phyloP scores from a whole-genome alignment of 148 eudicot species.

The Diospyros kaki region DNA sequence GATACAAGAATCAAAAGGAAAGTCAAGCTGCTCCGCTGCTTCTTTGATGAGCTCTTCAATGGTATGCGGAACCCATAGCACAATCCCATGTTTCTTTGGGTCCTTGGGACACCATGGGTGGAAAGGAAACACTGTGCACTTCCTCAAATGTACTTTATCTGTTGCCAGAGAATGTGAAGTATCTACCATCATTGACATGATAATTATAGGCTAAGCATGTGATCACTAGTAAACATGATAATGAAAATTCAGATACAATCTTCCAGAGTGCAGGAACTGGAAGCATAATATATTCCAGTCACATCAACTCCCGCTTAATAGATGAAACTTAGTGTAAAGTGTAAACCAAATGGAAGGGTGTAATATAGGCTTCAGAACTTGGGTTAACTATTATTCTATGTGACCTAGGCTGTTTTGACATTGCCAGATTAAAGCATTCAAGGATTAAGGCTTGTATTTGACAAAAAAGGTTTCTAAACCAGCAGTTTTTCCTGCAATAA shows the following conservation, averaged over 20 bases:
- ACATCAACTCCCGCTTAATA: background rate
- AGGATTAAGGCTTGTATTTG: too few relatives aligned
- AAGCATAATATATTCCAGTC: background rate
- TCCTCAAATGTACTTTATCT: too few relatives aligned
- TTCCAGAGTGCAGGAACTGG: background rate
- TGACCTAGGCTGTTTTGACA: background rate
- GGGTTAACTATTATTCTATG: background rate
- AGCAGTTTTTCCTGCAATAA: background rate
- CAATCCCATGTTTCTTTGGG: conserved; percentile 33
- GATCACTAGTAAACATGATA: too few relatives aligned
- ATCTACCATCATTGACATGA: too few relatives aligned
- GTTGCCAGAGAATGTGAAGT: too few relatives aligned
- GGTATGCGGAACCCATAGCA: conserved; percentile 66
- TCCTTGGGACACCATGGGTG: too few relatives aligned
- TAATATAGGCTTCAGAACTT: background rate
- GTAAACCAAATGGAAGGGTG: background rate
- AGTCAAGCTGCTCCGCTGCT: conserved; percentile 49
- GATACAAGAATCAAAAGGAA: conserved; percentile 31
- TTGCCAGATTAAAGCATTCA: too few relatives aligned
- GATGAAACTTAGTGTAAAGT: too few relatives aligned
- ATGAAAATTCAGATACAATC: too few relatives aligned
- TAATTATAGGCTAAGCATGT: too few relatives aligned
- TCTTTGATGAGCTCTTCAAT: conserved; percentile 53
- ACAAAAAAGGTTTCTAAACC: background rate
- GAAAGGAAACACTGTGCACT: too few relatives aligned